Evolutionary conservation across 306 rosid genomes (phyloP).

Genomic region (Rosa chinensis): DNA sequence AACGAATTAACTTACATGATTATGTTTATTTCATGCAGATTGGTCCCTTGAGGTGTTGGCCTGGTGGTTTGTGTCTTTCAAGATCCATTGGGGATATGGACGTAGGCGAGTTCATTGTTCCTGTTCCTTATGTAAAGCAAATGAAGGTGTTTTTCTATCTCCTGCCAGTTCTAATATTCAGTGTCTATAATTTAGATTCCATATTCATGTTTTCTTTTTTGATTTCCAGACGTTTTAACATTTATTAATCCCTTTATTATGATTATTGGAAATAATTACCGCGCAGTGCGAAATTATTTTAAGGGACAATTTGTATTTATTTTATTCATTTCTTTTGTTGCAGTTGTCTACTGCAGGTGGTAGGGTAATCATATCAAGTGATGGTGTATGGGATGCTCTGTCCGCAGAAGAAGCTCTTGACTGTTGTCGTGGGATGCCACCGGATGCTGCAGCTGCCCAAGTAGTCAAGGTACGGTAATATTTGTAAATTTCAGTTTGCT

Average conservation of each 20-base stretch:
- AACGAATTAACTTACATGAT: slow-evolving; percentile 4
- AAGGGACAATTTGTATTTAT: not conserved
- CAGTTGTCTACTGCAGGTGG: slow-evolving; percentile 95
- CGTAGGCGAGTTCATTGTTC: slow-evolving; percentile 91
- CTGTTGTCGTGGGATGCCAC: slow-evolving; percentile 83
- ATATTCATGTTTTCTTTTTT: not conserved
- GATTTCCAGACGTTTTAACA: not conserved
- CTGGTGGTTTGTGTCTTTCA: slow-evolving; percentile 98
- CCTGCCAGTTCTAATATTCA: not conserved
- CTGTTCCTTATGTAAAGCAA: slow-evolving; percentile 96
- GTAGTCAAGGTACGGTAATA: slow-evolving; percentile 71
- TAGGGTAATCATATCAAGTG: slow-evolving; percentile 91
- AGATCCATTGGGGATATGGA: slow-evolving; percentile 97
- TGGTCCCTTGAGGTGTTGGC: slow-evolving; percentile 99
- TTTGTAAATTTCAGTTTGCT: slow-evolving; percentile 16
- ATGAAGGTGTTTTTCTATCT: slow-evolving; percentile 69
- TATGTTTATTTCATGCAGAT: slow-evolving; percentile 40
- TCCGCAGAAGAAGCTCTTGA: slow-evolving; percentile 78
- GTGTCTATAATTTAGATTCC: slow-evolving; percentile 10
- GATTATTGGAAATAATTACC: not conserved
- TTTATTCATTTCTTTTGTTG: slow-evolving; percentile 19
- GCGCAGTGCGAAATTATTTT: not conserved
- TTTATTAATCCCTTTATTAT: not conserved
- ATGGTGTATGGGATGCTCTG: slow-evolving; percentile 98
- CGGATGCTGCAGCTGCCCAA: slow-evolving; percentile 84